A percentile compares a stretch with the other conserved stretches of the same genome.
Evolutionary conservation across 2,329 filamentous ascomycete species (phyloP).

Genomic region (Ploettnerulaceae sp.): DNA sequence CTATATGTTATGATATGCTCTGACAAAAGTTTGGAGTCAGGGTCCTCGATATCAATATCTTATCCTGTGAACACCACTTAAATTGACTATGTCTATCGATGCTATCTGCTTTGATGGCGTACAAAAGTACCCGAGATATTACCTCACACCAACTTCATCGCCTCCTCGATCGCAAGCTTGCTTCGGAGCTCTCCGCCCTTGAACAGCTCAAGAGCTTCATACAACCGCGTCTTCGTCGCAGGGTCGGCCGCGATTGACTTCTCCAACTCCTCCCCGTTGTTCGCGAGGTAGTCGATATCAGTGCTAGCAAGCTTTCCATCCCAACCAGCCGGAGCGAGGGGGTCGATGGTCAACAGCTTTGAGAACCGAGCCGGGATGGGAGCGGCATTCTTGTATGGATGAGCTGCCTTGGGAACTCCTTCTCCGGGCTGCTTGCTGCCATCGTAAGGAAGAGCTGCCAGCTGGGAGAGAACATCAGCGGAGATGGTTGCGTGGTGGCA

Average conservation of each 20-base stretch:
- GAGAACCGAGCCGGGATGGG: slow-evolving; percentile 7
- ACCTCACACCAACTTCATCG: slow-evolving; percentile 7
- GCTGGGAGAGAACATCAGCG: slow-evolving; percentile 2
- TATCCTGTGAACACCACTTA: too few relatives aligned
- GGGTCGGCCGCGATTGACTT: slow-evolving; percentile 11
- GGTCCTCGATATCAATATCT: too few relatives aligned
- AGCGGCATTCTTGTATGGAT: slow-evolving; percentile 6
- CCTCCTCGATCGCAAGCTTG: slow-evolving; percentile 11
- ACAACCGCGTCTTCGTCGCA: slow-evolving; percentile 5
- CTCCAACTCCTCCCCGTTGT: slow-evolving; percentile 10
- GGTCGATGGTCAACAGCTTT: slow-evolving; percentile 7
- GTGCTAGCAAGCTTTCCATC: slow-evolving; percentile 12
- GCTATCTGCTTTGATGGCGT: too few relatives aligned
- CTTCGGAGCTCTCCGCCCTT: slow-evolving; percentile 12
- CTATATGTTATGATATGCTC: background rate
- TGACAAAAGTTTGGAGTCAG: background rate
- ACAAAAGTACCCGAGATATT: too few relatives aligned
- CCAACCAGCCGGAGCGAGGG: slow-evolving; percentile 7
- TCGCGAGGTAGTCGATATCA: slow-evolving; percentile 12
- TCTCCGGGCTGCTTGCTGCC: slow-evolving; percentile 12
- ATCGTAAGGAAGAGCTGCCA: slow-evolving; percentile 8
- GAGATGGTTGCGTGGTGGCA: slow-evolving; percentile 13
- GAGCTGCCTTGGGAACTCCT: slow-evolving; percentile 6
- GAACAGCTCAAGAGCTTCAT: slow-evolving; percentile 11
- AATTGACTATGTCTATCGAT: too few relatives aligned